Evolutionary conservation across 164 flowering plant species (phyloP), one percentile per base, ranked within the genome.

Genomic region (Tetrastigma voinierianum): DNA sequence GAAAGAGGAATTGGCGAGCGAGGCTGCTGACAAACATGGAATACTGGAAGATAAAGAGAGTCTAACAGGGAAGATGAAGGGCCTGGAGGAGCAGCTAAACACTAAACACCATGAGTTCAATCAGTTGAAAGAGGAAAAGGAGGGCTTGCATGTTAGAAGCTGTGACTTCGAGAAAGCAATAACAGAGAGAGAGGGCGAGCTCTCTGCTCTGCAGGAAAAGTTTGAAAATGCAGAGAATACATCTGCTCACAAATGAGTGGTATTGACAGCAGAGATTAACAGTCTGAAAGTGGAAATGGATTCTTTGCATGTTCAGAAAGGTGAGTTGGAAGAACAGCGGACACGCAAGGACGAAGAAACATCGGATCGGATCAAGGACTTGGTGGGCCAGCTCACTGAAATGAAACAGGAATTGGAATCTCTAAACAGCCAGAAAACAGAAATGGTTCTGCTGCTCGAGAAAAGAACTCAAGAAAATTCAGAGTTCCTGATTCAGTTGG

Each of bases 1-100:
- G 69, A 77, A 78, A 59, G 83, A 68, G 73, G 86, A 83, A 58
- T n/a, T 89, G 32, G 67, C 66, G 12, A 70, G 73, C 62, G 81
- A 75, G 63, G 73, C 67, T 45, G 62, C 9, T 14, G 77, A 79
- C 65, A 74, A 73, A 49, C 76, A 82, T 68, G 70, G 62, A 55
- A 11, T 72, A 32, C 54, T 75, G 49, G 79, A 77, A 70, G 88
- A 86, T 70, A 78, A 72, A 62, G 77, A 68, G 40, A 49, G 66
- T 58, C 44, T 74, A 23, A 32, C 48, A 19, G 66, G 32, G 4
- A 71, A 71, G 68, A 46, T 70, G 6, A 69, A 71, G 54, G 76
- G 24, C 24, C 62, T 77, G 47, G 80, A 75, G 62, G 73, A 73
- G 45, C 65, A 77, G 54, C 24, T 67, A 9, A 72, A 56, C n/a